Conservation (phyloP, 352 stramenopile genomes). For the Phytophthora hibernalis region DNA sequence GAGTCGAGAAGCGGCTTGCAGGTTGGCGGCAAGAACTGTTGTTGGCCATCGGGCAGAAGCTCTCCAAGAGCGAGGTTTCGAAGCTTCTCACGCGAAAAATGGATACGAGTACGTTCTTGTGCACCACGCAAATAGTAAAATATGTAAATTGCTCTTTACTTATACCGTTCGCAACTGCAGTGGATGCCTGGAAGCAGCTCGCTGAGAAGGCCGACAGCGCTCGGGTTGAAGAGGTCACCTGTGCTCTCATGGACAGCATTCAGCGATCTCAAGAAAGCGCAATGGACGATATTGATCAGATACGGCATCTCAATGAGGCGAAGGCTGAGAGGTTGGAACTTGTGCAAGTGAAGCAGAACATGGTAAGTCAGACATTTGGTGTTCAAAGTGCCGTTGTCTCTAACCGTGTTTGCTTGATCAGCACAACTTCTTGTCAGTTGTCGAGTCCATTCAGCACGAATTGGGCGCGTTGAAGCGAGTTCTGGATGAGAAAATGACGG, state of each 20-base stretch:
- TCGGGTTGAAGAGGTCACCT: slow-evolving; percentile 40
- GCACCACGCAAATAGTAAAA: not conserved
- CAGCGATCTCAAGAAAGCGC: slow-evolving; percentile 36
- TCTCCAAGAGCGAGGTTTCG: slow-evolving; percentile 35
- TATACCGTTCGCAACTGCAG: slow-evolving; percentile 16
- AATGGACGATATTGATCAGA: slow-evolving; percentile 32
- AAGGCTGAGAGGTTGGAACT: slow-evolving; percentile 39
- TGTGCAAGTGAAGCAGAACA: slow-evolving; percentile 50
- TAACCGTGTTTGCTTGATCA: slow-evolving; percentile 16
- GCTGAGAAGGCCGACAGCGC: slow-evolving; percentile 42
- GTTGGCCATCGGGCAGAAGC: slow-evolving; percentile 25
- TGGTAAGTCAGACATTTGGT: slow-evolving; percentile 32
- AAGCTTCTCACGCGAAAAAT: slow-evolving; percentile 54
- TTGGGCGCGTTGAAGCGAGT: slow-evolving; percentile 30
- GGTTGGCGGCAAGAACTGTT: slow-evolving; percentile 34
- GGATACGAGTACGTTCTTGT: slow-evolving; percentile 41
- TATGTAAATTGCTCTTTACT: not conserved
- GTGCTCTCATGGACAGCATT: slow-evolving; percentile 37
- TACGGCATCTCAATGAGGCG: slow-evolving; percentile 18
- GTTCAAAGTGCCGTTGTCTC: not conserved
- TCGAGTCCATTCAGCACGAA: slow-evolving; percentile 55
- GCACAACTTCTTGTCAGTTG: slow-evolving; percentile 52
- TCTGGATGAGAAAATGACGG: slow-evolving; percentile 44
- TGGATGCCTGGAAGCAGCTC: slow-evolving; percentile 49
- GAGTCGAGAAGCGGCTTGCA: slow-evolving; percentile 29